Evolutionary conservation across 768 basidiomycete genomes (phyloP).

Genomic region (Trametes punicea): DNA sequence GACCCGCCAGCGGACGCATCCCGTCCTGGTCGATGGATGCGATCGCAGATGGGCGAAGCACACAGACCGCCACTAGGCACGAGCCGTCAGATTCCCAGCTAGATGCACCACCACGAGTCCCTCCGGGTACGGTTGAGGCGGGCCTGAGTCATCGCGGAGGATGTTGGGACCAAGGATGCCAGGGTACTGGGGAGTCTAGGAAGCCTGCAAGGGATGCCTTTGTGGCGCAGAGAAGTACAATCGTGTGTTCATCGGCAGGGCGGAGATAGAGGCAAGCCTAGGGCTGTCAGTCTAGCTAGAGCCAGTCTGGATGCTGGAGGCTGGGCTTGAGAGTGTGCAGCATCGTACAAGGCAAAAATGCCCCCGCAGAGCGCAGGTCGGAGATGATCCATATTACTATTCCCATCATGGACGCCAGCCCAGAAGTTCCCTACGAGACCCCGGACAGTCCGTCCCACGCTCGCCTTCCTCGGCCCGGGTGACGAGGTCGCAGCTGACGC

Average conservation of each 20-base stretch:
- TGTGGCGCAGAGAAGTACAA: background rate
- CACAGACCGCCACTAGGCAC: slow-evolving; percentile 8
- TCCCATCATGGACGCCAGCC: slow-evolving; percentile 2
- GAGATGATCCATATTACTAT: slow-evolving; percentile 8
- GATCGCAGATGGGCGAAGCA: slow-evolving; percentile 11
- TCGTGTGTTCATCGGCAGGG: background rate
- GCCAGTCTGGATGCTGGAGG: background rate
- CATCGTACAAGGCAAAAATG: slow-evolving; percentile 12
- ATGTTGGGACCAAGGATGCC: background rate
- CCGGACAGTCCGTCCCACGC: background rate
- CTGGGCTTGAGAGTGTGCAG: slow-evolving; percentile 12
- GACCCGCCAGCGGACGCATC: slow-evolving; percentile 11
- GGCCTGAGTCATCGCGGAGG: background rate
- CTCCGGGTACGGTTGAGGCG: background rate
- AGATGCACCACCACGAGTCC: background rate
- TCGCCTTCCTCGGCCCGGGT: background rate
- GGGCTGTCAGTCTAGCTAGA: background rate
- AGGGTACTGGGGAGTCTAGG: background rate
- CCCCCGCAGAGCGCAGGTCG: slow-evolving; percentile 4
- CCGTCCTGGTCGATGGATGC: slow-evolving; percentile 7
- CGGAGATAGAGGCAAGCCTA: background rate
- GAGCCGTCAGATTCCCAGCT: slow-evolving; percentile 1
- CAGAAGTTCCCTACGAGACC: background rate
- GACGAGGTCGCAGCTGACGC: too few species aligned
- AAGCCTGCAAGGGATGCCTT: background rate